A percentile compares a stretch with the other conserved stretches of the same genome.
These are phyloP conservation scores for Leccinum longicurvipes DNA, from an alignment of 768 basidiomycete genomes.

Conservation along the genomic window DNA sequence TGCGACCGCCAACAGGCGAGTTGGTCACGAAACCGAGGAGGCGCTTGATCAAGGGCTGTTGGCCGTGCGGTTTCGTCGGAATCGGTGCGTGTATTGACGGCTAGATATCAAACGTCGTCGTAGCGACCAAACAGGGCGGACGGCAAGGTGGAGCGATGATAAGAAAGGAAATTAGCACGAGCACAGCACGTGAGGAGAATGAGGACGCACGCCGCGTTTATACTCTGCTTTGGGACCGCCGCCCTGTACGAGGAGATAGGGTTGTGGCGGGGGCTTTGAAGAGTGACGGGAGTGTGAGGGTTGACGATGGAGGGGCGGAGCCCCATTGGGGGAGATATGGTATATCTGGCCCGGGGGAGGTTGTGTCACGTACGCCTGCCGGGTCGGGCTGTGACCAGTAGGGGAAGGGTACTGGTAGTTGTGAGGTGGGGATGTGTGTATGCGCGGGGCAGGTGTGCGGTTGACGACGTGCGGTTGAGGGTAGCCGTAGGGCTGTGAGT, in stretches of 20 bases:
- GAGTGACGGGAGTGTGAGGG: conserved; percentile 22
- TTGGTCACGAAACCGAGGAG: conserved; percentile 26
- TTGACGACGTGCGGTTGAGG: conserved; percentile 12
- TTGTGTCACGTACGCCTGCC: conserved; percentile 19
- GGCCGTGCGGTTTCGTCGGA: conserved; percentile 26
- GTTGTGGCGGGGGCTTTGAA: conserved; percentile 22
- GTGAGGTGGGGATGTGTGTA: conserved; percentile 17
- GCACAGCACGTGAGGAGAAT: conserved; percentile 10
- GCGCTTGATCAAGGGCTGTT: conserved; percentile 31
- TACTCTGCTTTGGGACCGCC: conserved; percentile 32
- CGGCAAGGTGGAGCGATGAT: background rate
- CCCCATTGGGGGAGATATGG: conserved; percentile 5
- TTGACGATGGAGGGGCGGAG: conserved; percentile 13
- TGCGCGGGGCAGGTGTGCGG: conserved; percentile 17
- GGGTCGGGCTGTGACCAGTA: conserved; percentile 10
- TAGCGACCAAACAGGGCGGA: conserved; percentile 2
- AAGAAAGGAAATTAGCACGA: conserved; percentile 14
- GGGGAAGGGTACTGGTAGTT: conserved; percentile 19
- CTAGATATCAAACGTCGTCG: conserved; percentile 16
- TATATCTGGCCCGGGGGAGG: conserved; percentile 31
- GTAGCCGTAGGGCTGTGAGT: conserved; percentile 12
- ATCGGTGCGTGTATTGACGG: conserved; percentile 28
- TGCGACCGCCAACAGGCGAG: conserved; percentile 24
- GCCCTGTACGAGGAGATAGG: conserved; percentile 24
- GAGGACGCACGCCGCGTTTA: conserved; percentile 29